Conservation (phyloP, 1,139 yeast species). For the Yamadazyma diospyri region DNA sequence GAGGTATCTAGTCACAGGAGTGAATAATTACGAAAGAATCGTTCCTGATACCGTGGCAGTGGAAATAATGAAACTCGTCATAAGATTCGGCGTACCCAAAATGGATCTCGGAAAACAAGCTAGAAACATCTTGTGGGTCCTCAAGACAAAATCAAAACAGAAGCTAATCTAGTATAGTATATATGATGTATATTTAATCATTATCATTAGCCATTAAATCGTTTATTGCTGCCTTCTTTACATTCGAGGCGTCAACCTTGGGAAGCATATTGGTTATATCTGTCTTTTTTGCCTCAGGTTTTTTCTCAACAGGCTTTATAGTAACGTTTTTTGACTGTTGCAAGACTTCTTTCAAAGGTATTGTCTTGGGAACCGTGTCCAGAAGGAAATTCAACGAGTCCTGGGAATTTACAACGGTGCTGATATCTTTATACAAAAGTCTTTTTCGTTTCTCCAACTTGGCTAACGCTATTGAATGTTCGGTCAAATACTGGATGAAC, state of each 20-base stretch:
- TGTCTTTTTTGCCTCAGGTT: conserved; percentile 25
- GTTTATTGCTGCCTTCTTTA: conserved; percentile 31
- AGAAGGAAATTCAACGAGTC: conserved; percentile 68
- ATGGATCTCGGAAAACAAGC: conserved; percentile 24
- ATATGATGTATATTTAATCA: conserved; percentile 1
- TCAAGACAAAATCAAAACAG: conserved; percentile 10
- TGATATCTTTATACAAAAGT: conserved; percentile 69
- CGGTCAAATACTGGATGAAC: conserved; percentile 75
- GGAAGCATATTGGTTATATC: conserved; percentile 16
- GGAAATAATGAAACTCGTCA: conserved; percentile 27
- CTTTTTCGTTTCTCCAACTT: conserved; percentile 69
- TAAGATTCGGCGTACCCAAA: conserved; percentile 23
- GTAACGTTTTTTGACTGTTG: conserved; percentile 36
- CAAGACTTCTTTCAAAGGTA: conserved; percentile 50
- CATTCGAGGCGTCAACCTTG: conserved; percentile 14
- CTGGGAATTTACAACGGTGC: conserved; percentile 62
- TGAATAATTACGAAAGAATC: conserved; percentile 27
- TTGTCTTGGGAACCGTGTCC: conserved; percentile 66
- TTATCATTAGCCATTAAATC: conserved; percentile 22
- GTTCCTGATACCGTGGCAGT: conserved; percentile 32
- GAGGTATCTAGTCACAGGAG: conserved; percentile 27
- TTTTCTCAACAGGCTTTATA: conserved; percentile 5
- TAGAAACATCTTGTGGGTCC: conserved; percentile 31
- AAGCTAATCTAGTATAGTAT: neutral
- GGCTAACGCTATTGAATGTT: conserved; percentile 72